Evolutionary conservation across 2,329 filamentous ascomycete genomes (phyloP), one percentile per base, ranked within the genome.

Genomic region (Epichloe hybrida): DNA sequence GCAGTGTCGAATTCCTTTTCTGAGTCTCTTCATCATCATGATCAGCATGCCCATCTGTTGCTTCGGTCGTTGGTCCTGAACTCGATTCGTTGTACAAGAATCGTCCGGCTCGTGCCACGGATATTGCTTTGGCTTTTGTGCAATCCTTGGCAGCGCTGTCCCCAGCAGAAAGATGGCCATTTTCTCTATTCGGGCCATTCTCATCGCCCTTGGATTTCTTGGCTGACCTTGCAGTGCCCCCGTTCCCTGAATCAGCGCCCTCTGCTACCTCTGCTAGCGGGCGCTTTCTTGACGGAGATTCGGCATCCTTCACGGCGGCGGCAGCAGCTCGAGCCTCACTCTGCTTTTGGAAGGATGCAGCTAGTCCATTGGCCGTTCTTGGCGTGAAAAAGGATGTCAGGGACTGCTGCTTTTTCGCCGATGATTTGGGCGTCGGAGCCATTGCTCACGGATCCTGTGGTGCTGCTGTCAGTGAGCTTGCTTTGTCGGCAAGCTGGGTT

Each of bases 341-440:
- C 55, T 64, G 61, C 50, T 67, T 66, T 54, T 62, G 57, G 50
- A 66, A 62, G 44, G 63, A 59, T 37, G 68, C 61, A n/a, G 65
- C 59, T 23, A 71, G 58, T 52, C 69, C 71, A 63, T 75, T 76
- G 61, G 69, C 64, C 12, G 77, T 69, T 55, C 77, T 83, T 13
- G 80, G 80, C 1, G 81, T 78, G 64, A 95, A 95, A 69, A 95
- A 95, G 62, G 82, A 90, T 3, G 88, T 93, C 54, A 96, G 83
- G 1, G 88, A 87, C 57, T 84, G 79, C 62, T 96, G 88, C 59
- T 84, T 86, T 66, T 84, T 86, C 50, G 65, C 69, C 31, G 68
- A 36, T 17, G 49, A 39, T 12, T 41, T 49, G 1, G 72, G 52
- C 40, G 58, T 50, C 9, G 66, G 65, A 20, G 66, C 59, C 67